These are phyloP conservation scores for Sporodiniella umbellata DNA, from an alignment of 371 early-diverging fungal species.

Conservation along the genomic window DNA sequence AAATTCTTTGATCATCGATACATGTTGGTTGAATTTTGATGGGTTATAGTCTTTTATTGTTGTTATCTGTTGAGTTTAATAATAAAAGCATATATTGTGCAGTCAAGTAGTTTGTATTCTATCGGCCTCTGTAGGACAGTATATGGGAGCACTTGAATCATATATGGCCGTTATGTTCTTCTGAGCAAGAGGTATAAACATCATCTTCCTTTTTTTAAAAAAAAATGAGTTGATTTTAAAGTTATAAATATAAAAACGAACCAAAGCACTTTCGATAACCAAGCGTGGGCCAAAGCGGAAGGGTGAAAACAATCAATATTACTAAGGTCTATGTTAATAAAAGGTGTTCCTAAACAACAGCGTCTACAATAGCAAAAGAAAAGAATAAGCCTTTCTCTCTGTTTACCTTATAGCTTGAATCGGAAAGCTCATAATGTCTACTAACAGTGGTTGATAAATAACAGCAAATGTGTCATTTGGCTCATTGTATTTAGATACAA, in stretches of 20 bases:
- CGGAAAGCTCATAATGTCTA: conserved; percentile 37
- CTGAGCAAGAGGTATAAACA: conserved; percentile 5
- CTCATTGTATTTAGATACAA: conserved; percentile 12
- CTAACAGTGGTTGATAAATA: conserved; percentile 33
- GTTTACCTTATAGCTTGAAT: conserved; percentile 43
- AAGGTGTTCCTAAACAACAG: too few species aligned
- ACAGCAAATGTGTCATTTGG: conserved; percentile 34
- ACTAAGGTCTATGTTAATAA: too few species aligned
- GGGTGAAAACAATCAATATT: conserved; percentile 39
- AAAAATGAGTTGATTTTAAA: too few species aligned
- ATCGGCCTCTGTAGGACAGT: conserved; percentile 37
- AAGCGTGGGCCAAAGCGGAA: conserved; percentile 20
- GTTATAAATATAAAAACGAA: too few species aligned
- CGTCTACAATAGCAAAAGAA: too few species aligned
- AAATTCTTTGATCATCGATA: too few species aligned
- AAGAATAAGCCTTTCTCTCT: neutral
- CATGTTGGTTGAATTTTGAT: too few species aligned
- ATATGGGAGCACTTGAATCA: conserved; percentile 18
- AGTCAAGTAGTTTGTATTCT: conserved; percentile 20
- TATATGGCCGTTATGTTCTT: conserved; percentile 13
- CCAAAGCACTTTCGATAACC: conserved; percentile 38
- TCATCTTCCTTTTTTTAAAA: conserved; percentile 25
- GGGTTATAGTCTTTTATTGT: too few species aligned
- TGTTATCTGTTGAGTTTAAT: too few species aligned
- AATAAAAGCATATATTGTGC: too few species aligned